Percentiles rank a stretch among this genome's conserved stretches.
Conservation (phyloP, 257 asterid genomes). For the Verbena officinalis region DNA sequence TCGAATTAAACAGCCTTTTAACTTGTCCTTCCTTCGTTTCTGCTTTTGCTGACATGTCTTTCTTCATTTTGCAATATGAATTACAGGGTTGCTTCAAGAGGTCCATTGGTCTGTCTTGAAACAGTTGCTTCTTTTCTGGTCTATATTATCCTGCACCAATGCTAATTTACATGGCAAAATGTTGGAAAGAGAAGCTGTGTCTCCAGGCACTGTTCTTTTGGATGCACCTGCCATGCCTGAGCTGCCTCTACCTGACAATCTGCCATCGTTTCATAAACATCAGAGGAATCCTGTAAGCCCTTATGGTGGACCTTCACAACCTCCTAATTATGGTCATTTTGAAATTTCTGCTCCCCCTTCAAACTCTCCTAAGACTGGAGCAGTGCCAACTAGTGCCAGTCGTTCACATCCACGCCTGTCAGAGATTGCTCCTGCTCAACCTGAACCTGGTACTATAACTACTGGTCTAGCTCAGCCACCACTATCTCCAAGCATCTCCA, state of each 20-base stretch:
- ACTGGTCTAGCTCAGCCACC: slow-evolving; percentile 90
- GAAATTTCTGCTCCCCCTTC: slow-evolving; percentile 61
- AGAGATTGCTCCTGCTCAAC: slow-evolving; percentile 60
- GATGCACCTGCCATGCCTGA: slow-evolving; percentile 40
- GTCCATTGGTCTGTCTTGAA: slow-evolving; percentile 44
- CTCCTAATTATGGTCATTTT: slow-evolving; percentile 64
- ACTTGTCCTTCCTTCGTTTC: background rate
- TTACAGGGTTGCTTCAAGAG: slow-evolving; percentile 49
- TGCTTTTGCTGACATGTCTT: slow-evolving; percentile 17
- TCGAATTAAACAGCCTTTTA: too few relatives aligned
- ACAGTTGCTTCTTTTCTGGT: slow-evolving; percentile 52
- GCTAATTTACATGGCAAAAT: slow-evolving; percentile 43
- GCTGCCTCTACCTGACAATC: slow-evolving; percentile 44
- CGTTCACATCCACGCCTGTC: slow-evolving; percentile 48
- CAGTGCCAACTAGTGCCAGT: slow-evolving; percentile 43
- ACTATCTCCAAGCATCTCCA: slow-evolving; percentile 70
- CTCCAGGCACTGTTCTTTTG: slow-evolving; percentile 40
- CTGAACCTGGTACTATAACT: slow-evolving; percentile 60
- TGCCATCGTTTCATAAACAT: slow-evolving; percentile 41
- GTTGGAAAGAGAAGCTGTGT: slow-evolving; percentile 38
- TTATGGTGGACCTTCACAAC: slow-evolving; percentile 48
- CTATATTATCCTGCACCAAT: slow-evolving; percentile 38
- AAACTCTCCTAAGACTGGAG: slow-evolving; percentile 57
- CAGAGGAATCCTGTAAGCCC: slow-evolving; percentile 39
- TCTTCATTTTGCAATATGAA: slow-evolving; percentile 30